A percentile compares a stretch with the other conserved stretches of the same genome.
Evolutionary conservation across 73 alveolate species (phyloP).

Genomic region (Paramecium biaurelia): DNA sequence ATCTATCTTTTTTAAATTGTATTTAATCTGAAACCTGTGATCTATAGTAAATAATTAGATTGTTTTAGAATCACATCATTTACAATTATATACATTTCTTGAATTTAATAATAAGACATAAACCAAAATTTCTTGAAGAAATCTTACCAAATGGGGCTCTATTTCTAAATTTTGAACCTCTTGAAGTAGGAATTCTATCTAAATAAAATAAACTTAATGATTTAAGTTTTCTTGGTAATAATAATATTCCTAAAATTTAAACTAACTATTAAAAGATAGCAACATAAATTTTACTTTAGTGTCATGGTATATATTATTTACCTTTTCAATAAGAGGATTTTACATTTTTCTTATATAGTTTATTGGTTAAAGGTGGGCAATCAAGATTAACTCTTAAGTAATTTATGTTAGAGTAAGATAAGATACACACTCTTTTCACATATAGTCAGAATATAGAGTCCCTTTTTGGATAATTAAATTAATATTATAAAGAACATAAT

Average conservation of each 20-base stretch:
- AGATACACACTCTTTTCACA: background rate
- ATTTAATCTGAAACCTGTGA: background rate
- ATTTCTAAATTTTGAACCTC: background rate
- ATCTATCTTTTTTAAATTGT: background rate
- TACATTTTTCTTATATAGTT: background rate
- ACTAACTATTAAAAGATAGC: background rate
- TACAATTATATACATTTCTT: conserved; percentile 18
- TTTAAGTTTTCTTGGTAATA: background rate
- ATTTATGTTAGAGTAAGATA: background rate
- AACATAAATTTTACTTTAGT: background rate
- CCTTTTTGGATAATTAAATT: background rate
- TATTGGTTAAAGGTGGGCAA: background rate
- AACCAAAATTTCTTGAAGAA: background rate
- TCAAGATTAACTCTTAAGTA: background rate
- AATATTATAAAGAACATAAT: background rate
- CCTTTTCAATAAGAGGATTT: background rate
- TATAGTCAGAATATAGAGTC: background rate
- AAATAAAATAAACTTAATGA: background rate
- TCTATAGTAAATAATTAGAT: background rate
- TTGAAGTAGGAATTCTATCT: background rate
- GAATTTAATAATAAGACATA: background rate
- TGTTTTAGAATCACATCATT: background rate
- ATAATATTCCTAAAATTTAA: background rate
- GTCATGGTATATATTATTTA: background rate
- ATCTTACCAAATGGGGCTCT: background rate